These are phyloP conservation scores for Rhododendron griersonianum DNA, from an alignment of 148 eudicot species.

Conservation along the genomic window DNA sequence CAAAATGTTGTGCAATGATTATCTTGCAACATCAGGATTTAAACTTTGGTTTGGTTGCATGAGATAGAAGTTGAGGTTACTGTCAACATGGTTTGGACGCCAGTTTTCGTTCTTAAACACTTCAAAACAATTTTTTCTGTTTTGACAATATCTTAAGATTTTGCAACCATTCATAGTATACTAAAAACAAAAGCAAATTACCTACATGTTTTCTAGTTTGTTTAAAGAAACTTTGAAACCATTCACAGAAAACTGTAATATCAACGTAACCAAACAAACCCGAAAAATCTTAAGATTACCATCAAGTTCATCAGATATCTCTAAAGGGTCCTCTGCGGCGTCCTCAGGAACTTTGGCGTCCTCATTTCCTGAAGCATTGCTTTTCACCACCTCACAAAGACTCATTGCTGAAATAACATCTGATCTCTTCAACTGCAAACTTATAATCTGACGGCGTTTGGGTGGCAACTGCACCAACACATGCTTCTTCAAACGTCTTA, in stretches of 20 bases:
- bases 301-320: constrained; percentile 32
- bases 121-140: neutral
- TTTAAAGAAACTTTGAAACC: neutral
- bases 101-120: neutral
- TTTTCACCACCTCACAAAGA: constrained; percentile 26
- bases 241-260: neutral
- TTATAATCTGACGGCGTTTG: constrained; percentile 82
- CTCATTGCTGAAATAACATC: constrained; percentile 58
- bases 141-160: neutral
- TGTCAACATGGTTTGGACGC: neutral
- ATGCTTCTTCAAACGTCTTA: constrained; percentile 92
- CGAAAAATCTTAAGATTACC: constrained; percentile 29
- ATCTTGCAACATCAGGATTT: neutral
- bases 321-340: constrained; percentile 29
- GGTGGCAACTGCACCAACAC: constrained; percentile 87
- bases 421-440: constrained; percentile 56
- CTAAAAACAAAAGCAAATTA: neutral
- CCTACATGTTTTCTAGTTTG: neutral
- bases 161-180: neutral
- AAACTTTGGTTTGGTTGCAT: neutral
- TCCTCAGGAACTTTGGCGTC: constrained; percentile 25
- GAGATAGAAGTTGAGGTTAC: neutral
- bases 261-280: neutral
- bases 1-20: neutral
- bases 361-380: constrained; percentile 22